Evolutionary conservation across 129 eudicot genomes (phyloP).

Genomic region (Smallanthus sonchifolius): DNA sequence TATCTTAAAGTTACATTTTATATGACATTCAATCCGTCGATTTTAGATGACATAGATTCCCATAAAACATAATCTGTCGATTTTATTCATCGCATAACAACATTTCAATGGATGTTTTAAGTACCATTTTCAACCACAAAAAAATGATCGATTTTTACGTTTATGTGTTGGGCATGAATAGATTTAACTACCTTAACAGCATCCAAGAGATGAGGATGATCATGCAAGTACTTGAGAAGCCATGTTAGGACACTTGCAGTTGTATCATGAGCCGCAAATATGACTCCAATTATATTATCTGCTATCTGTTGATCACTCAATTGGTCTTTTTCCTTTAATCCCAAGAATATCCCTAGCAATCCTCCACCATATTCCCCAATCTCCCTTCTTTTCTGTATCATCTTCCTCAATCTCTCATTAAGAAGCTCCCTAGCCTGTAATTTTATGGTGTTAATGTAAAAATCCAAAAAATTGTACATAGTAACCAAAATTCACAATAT

Average conservation of each 20-base stretch:
- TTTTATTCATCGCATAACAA: neutral
- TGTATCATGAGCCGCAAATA: slow-evolving; percentile 86
- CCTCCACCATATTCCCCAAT: slow-evolving; percentile 44
- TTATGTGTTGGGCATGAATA: neutral
- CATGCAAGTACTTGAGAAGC: slow-evolving; percentile 74
- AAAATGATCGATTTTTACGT: neutral
- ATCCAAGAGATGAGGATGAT: slow-evolving; percentile 42
- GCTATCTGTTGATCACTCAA: slow-evolving; percentile 62
- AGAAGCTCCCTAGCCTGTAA: slow-evolving; percentile 68
- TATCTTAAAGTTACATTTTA: neutral
- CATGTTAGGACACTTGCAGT: slow-evolving; percentile 83
- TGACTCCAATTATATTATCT: slow-evolving; percentile 77
- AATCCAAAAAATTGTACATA: neutral
- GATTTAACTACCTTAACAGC: slow-evolving; percentile 52
- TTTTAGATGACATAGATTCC: neutral
- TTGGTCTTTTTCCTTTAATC: slow-evolving; percentile 29
- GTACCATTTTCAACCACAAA: neutral
- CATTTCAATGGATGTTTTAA: neutral
- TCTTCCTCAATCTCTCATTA: slow-evolving; percentile 45
- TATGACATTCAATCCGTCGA: neutral
- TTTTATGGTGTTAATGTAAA: slow-evolving; percentile 1
- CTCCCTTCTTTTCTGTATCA: slow-evolving; percentile 53
- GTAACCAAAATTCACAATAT: neutral
- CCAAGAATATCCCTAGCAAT: slow-evolving; percentile 48
- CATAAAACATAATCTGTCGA: neutral